Evolutionary conservation across 2,329 filamentous ascomycete species (phyloP).

Genomic region (Paraphaeosphaeria sporulosa): DNA sequence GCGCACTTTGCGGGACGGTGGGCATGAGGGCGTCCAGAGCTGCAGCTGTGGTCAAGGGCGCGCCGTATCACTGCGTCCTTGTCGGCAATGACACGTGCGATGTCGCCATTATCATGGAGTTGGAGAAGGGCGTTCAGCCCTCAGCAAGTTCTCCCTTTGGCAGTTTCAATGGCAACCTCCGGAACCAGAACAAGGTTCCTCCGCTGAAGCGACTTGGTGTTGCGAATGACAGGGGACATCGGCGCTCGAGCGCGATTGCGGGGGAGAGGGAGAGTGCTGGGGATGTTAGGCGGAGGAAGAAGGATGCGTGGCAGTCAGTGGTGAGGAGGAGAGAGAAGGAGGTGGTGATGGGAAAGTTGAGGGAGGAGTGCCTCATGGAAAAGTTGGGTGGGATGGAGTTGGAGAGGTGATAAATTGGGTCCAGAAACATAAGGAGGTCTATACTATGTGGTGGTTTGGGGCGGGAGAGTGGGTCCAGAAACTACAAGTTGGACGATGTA

Average conservation of each 20-base stretch:
- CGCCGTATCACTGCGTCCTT: slow-evolving; percentile 16
- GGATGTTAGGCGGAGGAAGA: not conserved
- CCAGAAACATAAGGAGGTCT: not conserved
- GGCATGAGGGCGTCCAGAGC: slow-evolving; percentile 2
- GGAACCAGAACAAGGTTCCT: not conserved
- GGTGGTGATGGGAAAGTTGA: slow-evolving; percentile 6
- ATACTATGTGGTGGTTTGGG: not conserved
- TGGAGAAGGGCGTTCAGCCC: slow-evolving; percentile 15
- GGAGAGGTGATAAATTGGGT: not conserved
- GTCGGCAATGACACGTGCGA: slow-evolving; percentile 13
- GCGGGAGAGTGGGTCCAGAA: no score
- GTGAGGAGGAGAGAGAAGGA: slow-evolving; percentile 18
- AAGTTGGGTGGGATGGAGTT: slow-evolving; percentile 1
- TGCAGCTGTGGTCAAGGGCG: not conserved
- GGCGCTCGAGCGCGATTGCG: not conserved
- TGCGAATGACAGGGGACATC: not conserved
- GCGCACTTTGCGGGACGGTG: slow-evolving; percentile 8
- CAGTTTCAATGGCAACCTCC: not conserved
- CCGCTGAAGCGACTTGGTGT: slow-evolving; percentile 1
- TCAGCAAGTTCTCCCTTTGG: not conserved
- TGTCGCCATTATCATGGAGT: slow-evolving; percentile 10
- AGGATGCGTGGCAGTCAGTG: slow-evolving; percentile 6
- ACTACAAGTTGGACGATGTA: no score
- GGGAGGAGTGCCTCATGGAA: slow-evolving; percentile 9
- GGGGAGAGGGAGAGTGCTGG: not conserved